Base-by-base conservation (phyloP, 805 yeast species). In the Starmerella riodocensis region DNA sequence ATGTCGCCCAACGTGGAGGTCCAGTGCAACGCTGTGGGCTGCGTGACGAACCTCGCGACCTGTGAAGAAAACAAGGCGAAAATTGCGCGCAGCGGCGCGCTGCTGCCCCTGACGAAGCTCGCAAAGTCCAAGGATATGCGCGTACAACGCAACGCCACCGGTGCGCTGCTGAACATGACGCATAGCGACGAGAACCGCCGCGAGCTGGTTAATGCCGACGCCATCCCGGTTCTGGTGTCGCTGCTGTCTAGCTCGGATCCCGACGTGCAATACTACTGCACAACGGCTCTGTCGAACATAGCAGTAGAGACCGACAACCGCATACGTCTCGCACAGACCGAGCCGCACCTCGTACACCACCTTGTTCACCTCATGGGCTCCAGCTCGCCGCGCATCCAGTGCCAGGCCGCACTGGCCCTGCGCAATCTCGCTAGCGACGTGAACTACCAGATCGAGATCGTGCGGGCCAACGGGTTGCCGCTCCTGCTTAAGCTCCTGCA, bases 21-120 rank as follows among this genome's bases (percentile, higher is more conserved):
- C 29, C 98, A 91, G 63, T 91, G 99, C 62, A 91, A 91, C 58
- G 98, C 99, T 2, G 98, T 91, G 41, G 99, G 99, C 14, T 91
- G 98, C 60, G 86, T 91, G 56, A 91, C 99, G 27, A 91, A 91
- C 58, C 72, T 91, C 60, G 98, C 98, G 6, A 91, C 98, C 6
- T 94, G 83, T 62, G 99, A 91, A 61, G 94, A 84, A 54, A 91
- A 91, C 64, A 91, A 91, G 61, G 77, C 91, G 38, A 85, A 84
- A 59, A 91, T 91, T 53, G 99, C 99, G 17, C 78, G 85, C 35
- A 78, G 93, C 18, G 99, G 98, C 16, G 98, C 98, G 1, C 69
- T 91, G 44, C 78, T 84, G 23, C 98, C 98, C 3, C 71, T 91
- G 53, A 88, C 97, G 1, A 84, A 83, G 60, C 70, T 91, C 48